phyloP scores from a whole-genome alignment of 2,329 filamentous ascomycete genomes.

The Xylaria sp. region DNA sequence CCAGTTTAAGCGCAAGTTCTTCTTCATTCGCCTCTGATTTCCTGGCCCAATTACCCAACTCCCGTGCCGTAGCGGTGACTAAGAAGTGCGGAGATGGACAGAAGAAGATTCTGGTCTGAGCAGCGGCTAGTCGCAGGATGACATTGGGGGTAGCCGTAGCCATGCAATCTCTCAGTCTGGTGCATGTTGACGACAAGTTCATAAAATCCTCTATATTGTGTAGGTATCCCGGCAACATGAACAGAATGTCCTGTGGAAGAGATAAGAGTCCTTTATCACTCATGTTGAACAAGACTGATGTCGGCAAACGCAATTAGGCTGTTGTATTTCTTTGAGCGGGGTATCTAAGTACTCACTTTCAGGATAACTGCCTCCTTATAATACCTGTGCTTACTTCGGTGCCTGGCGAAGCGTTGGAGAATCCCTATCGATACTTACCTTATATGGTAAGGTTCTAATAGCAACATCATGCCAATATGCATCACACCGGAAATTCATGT shows the following conservation, averaged over 20 bases:
- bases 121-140: slow-evolving; percentile 34
- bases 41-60: slow-evolving; percentile 38
- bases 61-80: slow-evolving; percentile 29
- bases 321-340: not conserved
- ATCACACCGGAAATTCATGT: not conserved
- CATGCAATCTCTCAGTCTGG: slow-evolving; percentile 24
- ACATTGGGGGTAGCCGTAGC: slow-evolving; percentile 17
- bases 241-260: slow-evolving; percentile 36
- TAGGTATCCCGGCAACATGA: slow-evolving; percentile 33
- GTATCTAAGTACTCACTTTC: not conserved
- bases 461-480: not conserved
- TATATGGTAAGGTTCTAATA: not conserved
- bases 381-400: not conserved
- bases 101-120: slow-evolving; percentile 31
- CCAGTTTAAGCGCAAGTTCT: slow-evolving; percentile 24
- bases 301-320: not conserved
- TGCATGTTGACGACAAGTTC: slow-evolving; percentile 38
- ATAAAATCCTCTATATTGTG: slow-evolving; percentile 37
- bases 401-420: not conserved
- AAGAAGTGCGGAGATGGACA: slow-evolving; percentile 37
- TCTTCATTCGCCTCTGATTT: slow-evolving; percentile 35
- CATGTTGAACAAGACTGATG: not conserved
- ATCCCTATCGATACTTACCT: not conserved
- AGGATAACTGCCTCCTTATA: not conserved
- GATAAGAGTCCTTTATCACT: slow-evolving; percentile 13